These are phyloP conservation scores for Cercospora sp. DNA, from an alignment of 2,329 filamentous ascomycete genomes.

Conservation along the genomic window DNA sequence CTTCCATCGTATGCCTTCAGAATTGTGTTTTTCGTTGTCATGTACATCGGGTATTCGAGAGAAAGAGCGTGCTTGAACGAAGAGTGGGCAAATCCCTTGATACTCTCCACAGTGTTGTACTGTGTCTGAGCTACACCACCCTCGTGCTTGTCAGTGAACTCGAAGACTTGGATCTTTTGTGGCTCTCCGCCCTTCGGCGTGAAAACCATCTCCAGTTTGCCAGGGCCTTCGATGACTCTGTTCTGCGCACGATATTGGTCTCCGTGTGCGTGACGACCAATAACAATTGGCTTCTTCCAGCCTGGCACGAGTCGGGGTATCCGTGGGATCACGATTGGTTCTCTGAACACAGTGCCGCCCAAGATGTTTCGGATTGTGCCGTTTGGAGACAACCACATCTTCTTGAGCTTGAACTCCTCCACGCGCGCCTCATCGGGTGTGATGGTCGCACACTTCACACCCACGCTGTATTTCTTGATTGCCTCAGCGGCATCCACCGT, in stretches of 20 bases:
- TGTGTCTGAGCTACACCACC: slow-evolving; percentile 91
- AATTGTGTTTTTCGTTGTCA: slow-evolving; percentile 99
- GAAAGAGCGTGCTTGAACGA: slow-evolving; percentile 92
- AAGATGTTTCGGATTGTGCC: slow-evolving; percentile 74
- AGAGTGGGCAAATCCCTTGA: slow-evolving; percentile 90
- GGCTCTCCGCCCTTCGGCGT: slow-evolving; percentile 79
- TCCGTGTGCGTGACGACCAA: slow-evolving; percentile 96
- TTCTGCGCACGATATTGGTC: slow-evolving; percentile 99
- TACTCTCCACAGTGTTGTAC: slow-evolving; percentile 98
- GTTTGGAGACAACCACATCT: slow-evolving; percentile 99
- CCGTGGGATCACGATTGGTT: slow-evolving; percentile 93
- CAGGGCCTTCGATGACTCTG: slow-evolving; percentile 75
- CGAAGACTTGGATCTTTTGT: slow-evolving; percentile 83
- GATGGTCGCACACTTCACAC: slow-evolving; percentile 99
- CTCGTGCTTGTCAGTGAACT: slow-evolving; percentile 70
- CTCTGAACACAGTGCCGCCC: slow-evolving; percentile 97
- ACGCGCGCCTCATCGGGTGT: slow-evolving; percentile 96
- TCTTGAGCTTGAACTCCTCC: slow-evolving; percentile 97
- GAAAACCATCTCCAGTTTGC: slow-evolving; percentile 92
- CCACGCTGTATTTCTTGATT: slow-evolving; percentile 98
- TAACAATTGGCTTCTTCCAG: slow-evolving; percentile 99
- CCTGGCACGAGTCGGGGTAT: slow-evolving; percentile 92
- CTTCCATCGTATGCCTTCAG: slow-evolving; percentile 97
- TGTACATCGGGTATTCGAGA: slow-evolving; percentile 91
- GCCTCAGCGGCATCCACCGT: slow-evolving; percentile 93